Evolutionary conservation across 805 yeast genomes (phyloP), one percentile per base, ranked within the genome.

Genomic region (Ogataea zsoltii): DNA sequence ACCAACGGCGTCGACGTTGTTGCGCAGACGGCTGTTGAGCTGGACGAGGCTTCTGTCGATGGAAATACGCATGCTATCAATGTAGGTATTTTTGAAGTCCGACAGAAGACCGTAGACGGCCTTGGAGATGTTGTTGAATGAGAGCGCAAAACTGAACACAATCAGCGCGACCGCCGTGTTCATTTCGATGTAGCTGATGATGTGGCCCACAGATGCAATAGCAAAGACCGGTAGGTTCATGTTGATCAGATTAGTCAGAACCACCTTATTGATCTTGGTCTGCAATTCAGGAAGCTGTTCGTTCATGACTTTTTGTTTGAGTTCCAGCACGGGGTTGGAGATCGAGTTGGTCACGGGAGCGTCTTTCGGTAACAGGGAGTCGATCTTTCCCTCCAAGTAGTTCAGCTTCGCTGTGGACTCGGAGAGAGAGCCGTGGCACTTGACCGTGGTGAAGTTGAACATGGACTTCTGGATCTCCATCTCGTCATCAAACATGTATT

Each of bases 381-480:
- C 68, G 15, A 65, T 59, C 42, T 51, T 58, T 17, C 70, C 69
- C 38, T 60, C 62, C 10, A 66, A 49, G 34, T 65, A 61, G 33
- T 58, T 56, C 38, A 61, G 53, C 19, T 56, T 55, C 4, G 57
- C 52, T 7, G 49, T 49, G 14, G 66, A 53, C 14, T 62, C 60
- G 23, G 51, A 40, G 25, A 65, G 49, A 13, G 66, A 57, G 5
- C 69, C 69, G 46, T 62, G 63, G 37, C 64, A 61, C 46, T 54
- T 56, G 21, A 56, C 58, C 12, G 51, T 49, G 3, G 51, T 46
- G 35, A 55, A 51, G 35, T 55, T 54, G 29, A 62, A 62, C 31
- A 58, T 35, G 10, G 61, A 55, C 13, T 44, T 49, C 34, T 58
- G 59, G n/a, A 57, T 48, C 16, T 55, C 49, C 33, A 52, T 40